phyloP scores from a whole-genome alignment of 176 grass and related monocot species.

The Eremochloa ophiuroides region DNA sequence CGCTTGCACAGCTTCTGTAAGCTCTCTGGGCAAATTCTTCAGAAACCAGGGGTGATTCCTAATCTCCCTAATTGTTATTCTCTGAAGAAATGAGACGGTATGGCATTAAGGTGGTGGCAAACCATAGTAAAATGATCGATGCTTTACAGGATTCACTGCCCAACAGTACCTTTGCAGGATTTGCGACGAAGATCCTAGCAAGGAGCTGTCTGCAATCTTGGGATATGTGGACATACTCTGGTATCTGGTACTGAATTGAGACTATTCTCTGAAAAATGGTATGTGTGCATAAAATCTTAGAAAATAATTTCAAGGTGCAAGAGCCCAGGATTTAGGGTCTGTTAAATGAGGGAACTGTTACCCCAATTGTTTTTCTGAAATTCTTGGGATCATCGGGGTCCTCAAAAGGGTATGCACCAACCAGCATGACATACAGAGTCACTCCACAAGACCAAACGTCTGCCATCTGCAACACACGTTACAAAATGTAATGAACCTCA shows the following conservation, averaged over 20 bases:
- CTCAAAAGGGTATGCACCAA: conserved; percentile 81
- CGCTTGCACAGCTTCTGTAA: conserved; percentile 69
- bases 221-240: conserved; percentile 69
- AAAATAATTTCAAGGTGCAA: not conserved
- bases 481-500: not conserved
- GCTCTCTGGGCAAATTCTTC: conserved; percentile 93
- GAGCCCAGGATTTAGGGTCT: not conserved
- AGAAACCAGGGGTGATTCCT: conserved; percentile 98
- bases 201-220: conserved; percentile 77
- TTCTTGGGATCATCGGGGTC: conserved; percentile 71
- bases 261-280: conserved; percentile 61
- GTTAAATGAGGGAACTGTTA: conserved; percentile 7
- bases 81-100: conserved; percentile 41
- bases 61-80: conserved; percentile 94
- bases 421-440: conserved; percentile 76
- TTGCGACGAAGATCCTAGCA: conserved; percentile 57
- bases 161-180: conserved; percentile 56
- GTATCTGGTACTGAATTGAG: conserved; percentile 76
- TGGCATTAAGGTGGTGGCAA: not conserved
- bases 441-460: conserved; percentile 84
- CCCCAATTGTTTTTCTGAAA: conserved; percentile 75
- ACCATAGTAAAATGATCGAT: not conserved
- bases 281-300: not conserved
- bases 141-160: not conserved
- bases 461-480: conserved; percentile 47